phyloP scores from a whole-genome alignment of 306 rosid genomes.

The Prunus mongolica region DNA sequence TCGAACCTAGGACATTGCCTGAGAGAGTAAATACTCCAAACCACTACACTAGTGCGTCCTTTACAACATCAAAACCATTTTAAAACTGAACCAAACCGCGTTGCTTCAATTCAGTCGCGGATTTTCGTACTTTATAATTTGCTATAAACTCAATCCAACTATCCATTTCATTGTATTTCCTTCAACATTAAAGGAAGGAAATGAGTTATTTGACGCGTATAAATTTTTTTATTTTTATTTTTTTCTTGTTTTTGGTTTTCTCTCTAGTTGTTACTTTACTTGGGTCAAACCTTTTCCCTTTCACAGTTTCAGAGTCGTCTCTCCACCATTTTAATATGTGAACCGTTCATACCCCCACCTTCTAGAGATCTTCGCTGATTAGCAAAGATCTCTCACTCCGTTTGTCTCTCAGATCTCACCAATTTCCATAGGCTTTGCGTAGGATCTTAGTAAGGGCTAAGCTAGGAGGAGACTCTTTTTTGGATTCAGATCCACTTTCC shows the following conservation, averaged over 20 bases:
- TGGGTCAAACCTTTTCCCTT: not conserved
- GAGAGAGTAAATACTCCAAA: too few species aligned
- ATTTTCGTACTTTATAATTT: too few species aligned
- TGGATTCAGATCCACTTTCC: conserved; percentile 18
- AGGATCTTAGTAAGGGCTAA: not conserved
- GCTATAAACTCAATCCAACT: too few species aligned
- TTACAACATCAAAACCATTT: too few species aligned
- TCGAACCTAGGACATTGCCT: accelerated
- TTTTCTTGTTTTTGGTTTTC: conserved; percentile 6
- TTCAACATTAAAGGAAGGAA: too few species aligned
- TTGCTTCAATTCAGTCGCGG: too few species aligned
- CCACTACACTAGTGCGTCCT: too few species aligned
- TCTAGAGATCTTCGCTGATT: conserved; percentile 25
- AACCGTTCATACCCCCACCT: not conserved
- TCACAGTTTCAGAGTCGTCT: conserved; percentile 4
- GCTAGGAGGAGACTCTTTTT: not conserved
- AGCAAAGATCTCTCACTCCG: conserved; percentile 31
- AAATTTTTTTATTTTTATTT: too few species aligned
- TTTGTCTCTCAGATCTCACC: not conserved
- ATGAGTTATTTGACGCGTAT: too few species aligned
- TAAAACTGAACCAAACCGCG: too few species aligned
- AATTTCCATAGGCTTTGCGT: not conserved
- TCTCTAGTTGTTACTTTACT: not conserved
- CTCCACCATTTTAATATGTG: conserved; percentile 3
- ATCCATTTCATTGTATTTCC: too few species aligned